Percentiles rank a stretch among this genome's conserved stretches.
Conservation (phyloP, 345 rosid species). For the Melaleuca alternifolia region DNA sequence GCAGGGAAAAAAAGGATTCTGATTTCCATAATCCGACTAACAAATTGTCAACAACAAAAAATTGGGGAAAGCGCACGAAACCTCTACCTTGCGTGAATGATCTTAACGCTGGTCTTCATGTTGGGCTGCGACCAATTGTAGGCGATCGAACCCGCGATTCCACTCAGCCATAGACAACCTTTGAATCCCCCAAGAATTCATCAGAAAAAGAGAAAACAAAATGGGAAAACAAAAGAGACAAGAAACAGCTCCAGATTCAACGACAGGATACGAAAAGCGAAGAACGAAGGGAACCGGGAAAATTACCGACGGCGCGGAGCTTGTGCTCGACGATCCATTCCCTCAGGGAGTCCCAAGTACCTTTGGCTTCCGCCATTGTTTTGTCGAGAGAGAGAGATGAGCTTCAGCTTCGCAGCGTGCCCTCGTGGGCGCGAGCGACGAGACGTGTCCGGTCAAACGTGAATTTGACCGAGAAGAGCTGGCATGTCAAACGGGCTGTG, state of each 20-base stretch:
- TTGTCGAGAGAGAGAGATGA: background rate
- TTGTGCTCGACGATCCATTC: slow-evolving; percentile 46
- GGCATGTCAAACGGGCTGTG: background rate
- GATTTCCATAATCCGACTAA: background rate
- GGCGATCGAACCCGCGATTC: slow-evolving; percentile 74
- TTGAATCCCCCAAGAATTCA: background rate
- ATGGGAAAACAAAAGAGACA: background rate
- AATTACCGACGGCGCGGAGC: slow-evolving; percentile 84
- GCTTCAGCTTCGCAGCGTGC: background rate
- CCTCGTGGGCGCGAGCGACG: background rate
- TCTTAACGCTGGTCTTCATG: slow-evolving; percentile 94
- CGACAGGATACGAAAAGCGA: background rate
- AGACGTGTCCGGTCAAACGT: background rate
- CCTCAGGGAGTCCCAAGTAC: background rate
- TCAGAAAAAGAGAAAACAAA: background rate
- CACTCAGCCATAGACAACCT: slow-evolving; percentile 91
- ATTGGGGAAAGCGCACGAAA: background rate
- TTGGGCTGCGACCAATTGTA: slow-evolving; percentile 93
- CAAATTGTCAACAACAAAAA: background rate
- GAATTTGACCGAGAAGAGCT: background rate
- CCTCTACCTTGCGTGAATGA: slow-evolving; percentile 83
- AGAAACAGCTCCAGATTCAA: background rate
- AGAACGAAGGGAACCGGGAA: background rate
- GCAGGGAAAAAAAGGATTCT: background rate
- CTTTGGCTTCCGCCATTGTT: background rate